phyloP scores from a whole-genome alignment of 2,329 filamentous ascomycete genomes.

The Exophiala bonariae region DNA sequence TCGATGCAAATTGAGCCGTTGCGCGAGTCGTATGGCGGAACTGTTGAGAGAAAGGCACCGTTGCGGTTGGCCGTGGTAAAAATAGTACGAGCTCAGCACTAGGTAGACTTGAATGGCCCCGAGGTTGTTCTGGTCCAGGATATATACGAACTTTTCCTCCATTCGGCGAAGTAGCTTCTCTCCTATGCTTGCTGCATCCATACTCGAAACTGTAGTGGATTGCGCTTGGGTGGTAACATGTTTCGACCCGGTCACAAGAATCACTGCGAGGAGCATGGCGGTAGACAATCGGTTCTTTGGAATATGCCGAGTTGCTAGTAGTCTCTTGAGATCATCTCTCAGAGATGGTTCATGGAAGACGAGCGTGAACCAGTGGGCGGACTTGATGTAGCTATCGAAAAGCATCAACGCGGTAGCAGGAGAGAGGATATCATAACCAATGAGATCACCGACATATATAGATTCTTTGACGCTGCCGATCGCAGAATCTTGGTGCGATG shows the following conservation, averaged over 20 bases:
- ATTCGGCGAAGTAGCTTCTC: slow-evolving; percentile 24
- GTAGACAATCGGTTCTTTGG: slow-evolving; percentile 37
- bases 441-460: slow-evolving; percentile 29
- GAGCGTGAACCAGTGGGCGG: slow-evolving; percentile 47
- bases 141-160: slow-evolving; percentile 36
- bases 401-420: slow-evolving; percentile 31
- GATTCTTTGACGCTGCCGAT: slow-evolving; percentile 4
- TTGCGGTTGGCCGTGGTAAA: slow-evolving; percentile 9
- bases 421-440: slow-evolving; percentile 32
- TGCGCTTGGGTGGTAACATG: slow-evolving; percentile 32
- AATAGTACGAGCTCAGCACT: slow-evolving; percentile 6
- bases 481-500: neutral
- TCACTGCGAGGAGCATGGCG: slow-evolving; percentile 36
- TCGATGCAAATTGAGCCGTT: slow-evolving; percentile 37
- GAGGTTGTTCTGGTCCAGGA: slow-evolving; percentile 41
- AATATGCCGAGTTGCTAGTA: slow-evolving; percentile 36
- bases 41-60: slow-evolving; percentile 29
- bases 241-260: slow-evolving; percentile 40
- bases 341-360: slow-evolving; percentile 45
- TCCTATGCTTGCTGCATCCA: slow-evolving; percentile 11
- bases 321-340: slow-evolving; percentile 31
- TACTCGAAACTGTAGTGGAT: slow-evolving; percentile 11
- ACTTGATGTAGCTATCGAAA: slow-evolving; percentile 42
- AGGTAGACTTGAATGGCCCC: slow-evolving; percentile 6
- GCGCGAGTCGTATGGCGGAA: slow-evolving; percentile 38